Evolutionary conservation across 805 yeast genomes (phyloP).

Genomic region (Clavispora vitiphila): DNA sequence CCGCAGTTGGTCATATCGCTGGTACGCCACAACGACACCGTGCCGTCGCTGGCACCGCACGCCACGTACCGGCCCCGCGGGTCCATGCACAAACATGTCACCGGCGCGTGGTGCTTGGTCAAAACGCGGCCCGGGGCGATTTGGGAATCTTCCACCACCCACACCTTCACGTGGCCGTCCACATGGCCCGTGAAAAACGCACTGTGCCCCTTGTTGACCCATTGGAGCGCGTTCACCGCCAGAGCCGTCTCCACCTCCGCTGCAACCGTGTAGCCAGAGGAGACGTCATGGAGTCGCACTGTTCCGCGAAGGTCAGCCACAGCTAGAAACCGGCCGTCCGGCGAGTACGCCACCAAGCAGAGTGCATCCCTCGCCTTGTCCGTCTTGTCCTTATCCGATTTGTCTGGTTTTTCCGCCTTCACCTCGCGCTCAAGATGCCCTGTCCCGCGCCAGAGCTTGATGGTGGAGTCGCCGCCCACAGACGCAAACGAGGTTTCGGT

Average conservation of each 20-base stretch:
- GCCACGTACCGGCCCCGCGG: conserved; percentile 48
- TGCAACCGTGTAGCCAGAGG: conserved; percentile 24
- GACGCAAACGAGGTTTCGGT: conserved; percentile 42
- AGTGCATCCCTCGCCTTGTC: too few species aligned
- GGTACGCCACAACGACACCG: conserved; percentile 47
- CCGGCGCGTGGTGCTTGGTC: conserved; percentile 47
- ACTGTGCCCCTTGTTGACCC: conserved; percentile 41
- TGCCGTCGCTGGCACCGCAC: conserved; percentile 56
- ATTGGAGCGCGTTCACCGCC: conserved; percentile 36
- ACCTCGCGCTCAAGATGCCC: conserved; percentile 12
- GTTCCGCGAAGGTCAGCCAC: conserved; percentile 38
- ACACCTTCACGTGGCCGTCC: conserved; percentile 39
- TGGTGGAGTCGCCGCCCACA: conserved; percentile 42
- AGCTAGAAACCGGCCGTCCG: conserved; percentile 43
- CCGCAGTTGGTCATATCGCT: conserved; percentile 30
- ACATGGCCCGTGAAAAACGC: conserved; percentile 38
- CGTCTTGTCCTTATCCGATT: too few species aligned
- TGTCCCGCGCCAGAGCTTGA: conserved; percentile 28
- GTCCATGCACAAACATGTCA: conserved; percentile 44
- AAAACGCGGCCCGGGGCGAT: conserved; percentile 17
- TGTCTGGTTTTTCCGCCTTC: too few species aligned
- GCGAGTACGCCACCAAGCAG: conserved; percentile 31
- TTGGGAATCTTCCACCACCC: too few species aligned
- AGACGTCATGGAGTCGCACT: conserved; percentile 31
- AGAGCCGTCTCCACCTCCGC: conserved; percentile 20